These are phyloP conservation scores for Fusarium nematophilum DNA, from an alignment of 2,329 filamentous ascomycete species.

Conservation along the genomic window DNA sequence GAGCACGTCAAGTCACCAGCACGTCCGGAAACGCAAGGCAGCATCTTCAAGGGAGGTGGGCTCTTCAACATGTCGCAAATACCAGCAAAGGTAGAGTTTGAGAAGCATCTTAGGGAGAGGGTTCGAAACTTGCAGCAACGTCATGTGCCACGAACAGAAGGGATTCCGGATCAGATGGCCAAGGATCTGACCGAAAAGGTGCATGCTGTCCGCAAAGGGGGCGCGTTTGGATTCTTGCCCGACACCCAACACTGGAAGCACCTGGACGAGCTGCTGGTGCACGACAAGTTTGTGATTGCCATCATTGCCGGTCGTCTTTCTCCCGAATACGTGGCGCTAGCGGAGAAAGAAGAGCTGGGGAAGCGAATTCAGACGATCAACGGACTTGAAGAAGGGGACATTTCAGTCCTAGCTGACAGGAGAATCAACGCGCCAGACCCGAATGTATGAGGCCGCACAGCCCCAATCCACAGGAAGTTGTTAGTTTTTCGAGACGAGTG, in stretches of 20 bases:
- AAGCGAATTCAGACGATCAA: conserved; percentile 41
- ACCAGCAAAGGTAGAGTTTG: conserved; percentile 43
- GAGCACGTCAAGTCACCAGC: background rate
- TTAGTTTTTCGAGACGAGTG: conserved; percentile 2
- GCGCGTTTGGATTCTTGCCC: conserved; percentile 44
- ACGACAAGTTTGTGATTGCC: conserved; percentile 48
- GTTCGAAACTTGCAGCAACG: conserved; percentile 26
- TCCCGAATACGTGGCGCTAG: conserved; percentile 44
- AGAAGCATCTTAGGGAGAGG: conserved; percentile 21
- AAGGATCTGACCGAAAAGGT: conserved; percentile 41
- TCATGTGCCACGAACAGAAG: conserved; percentile 3
- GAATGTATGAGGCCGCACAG: conserved; percentile 45
- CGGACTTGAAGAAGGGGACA: conserved; percentile 40
- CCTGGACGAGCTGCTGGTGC: conserved; percentile 41
- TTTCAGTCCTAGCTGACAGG: conserved; percentile 37
- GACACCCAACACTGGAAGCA: conserved; percentile 52
- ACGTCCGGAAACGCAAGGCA: background rate
- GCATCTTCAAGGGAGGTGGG: conserved; percentile 22
- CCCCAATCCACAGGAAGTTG: background rate
- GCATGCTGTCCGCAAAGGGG: conserved; percentile 38
- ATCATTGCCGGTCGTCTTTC: conserved; percentile 43
- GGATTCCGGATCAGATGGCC: conserved; percentile 15
- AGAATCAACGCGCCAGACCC: conserved; percentile 42
- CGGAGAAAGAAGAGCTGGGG: conserved; percentile 42
- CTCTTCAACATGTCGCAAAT: conserved; percentile 41